Conservation (phyloP, 441 rosid species). For the Adansonia grandidieri region DNA sequence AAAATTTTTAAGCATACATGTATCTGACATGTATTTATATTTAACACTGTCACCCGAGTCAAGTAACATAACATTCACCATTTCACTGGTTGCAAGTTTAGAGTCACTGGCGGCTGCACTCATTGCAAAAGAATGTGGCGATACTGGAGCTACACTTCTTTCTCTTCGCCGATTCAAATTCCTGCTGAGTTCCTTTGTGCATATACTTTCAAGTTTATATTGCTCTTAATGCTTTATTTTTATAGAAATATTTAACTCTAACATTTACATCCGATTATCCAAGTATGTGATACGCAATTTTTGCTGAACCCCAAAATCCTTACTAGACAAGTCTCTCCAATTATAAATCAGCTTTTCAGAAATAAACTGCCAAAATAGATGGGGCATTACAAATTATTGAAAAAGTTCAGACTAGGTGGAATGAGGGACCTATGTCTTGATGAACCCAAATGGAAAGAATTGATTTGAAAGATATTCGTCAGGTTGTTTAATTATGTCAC, state of each 20-base stretch:
- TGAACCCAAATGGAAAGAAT: neutral
- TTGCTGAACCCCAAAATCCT: neutral
- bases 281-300: too few species aligned
- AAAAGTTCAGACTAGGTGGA: neutral
- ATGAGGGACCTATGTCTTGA: too few species aligned
- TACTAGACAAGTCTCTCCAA: too few species aligned
- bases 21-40: too few species aligned
- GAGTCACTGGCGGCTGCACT: slow-evolving; percentile 75
- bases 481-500: neutral
- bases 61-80: slow-evolving; percentile 47
- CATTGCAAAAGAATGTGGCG: slow-evolving; percentile 97
- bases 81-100: slow-evolving; percentile 66
- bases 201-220: too few species aligned
- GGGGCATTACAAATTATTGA: neutral
- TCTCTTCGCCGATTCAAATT: slow-evolving; percentile 60
- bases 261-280: too few species aligned
- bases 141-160: slow-evolving; percentile 81
- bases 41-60: too few species aligned
- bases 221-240: too few species aligned
- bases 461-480: neutral
- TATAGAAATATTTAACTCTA: too few species aligned
- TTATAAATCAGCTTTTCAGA: neutral
- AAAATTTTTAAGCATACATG: too few species aligned
- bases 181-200: slow-evolving; percentile 49
- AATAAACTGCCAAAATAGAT: too few species aligned